Conservation (phyloP, 345 rosid species). For the Corchorus capsularis region DNA sequence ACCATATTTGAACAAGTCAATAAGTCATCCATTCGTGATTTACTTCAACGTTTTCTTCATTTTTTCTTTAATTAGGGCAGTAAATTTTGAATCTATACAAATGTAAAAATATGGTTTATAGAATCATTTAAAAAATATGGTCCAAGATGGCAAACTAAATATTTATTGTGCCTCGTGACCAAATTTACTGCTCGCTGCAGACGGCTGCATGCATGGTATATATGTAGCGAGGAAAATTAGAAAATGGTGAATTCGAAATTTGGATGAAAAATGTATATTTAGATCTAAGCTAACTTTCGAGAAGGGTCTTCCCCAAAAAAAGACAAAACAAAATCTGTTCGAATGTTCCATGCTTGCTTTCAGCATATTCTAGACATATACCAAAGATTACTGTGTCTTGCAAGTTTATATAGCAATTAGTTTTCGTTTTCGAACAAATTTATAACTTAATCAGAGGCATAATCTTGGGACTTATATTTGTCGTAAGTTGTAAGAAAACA, state of each 20-base stretch:
- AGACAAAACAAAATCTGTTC: background rate
- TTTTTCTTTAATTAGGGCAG: too few species aligned
- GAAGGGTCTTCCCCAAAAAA: background rate
- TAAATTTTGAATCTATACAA: too few species aligned
- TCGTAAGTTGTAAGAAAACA: background rate
- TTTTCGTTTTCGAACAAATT: background rate
- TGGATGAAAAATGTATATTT: too few species aligned
- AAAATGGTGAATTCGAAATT: background rate
- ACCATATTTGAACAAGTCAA: too few species aligned
- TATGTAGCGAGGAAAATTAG: background rate
- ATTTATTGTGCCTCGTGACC: too few species aligned
- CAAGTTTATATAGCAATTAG: background rate
- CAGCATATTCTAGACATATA: background rate
- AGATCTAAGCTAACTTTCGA: background rate
- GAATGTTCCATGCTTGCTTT: background rate
- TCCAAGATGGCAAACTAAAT: background rate
- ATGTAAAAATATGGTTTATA: too few species aligned
- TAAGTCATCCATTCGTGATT: too few species aligned
- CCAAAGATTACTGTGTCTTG: background rate
- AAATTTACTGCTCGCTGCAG: too few species aligned
- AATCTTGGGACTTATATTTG: constrained; percentile 2
- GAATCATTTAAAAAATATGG: background rate
- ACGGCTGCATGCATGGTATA: too few species aligned
- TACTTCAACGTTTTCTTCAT: too few species aligned
- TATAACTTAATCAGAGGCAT: constrained; percentile 15